phyloP scores from a whole-genome alignment of 2,329 filamentous ascomycete species.

The Penicillium verrucosum region DNA sequence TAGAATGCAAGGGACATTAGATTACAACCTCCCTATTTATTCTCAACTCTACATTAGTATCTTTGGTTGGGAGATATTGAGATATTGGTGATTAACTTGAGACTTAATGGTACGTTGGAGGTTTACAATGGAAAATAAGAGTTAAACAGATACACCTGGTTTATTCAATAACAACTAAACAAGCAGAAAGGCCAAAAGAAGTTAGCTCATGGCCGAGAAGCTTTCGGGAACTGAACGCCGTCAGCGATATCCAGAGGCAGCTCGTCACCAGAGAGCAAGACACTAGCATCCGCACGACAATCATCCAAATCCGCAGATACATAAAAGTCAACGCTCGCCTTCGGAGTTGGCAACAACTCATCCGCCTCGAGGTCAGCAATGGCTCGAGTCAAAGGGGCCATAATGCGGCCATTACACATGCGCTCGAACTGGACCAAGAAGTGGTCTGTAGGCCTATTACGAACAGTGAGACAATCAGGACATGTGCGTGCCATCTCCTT shows the following conservation, averaged over 20 bases:
- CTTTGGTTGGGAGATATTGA: not conserved
- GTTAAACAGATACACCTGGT: too few species aligned
- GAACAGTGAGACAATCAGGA: not conserved
- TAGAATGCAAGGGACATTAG: not conserved
- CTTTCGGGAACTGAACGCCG: accelerated
- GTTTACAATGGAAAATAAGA: not conserved
- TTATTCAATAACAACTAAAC: not conserved
- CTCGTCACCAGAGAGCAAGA: not conserved
- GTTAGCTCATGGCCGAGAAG: not conserved
- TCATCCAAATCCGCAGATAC: not conserved
- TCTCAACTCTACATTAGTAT: not conserved
- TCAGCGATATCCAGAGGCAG: not conserved
- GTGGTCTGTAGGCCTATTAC: not conserved
- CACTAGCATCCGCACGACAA: not conserved
- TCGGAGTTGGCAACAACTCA: not conserved
- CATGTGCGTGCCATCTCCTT: not conserved
- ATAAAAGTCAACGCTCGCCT: not conserved
- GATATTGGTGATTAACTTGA: not conserved
- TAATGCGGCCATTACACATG: not conserved
- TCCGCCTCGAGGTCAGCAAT: not conserved
- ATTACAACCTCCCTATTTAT: not conserved
- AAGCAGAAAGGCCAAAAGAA: too few species aligned
- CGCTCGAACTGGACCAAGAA: not conserved
- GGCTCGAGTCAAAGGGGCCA: not conserved
- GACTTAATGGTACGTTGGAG: not conserved